Evolutionary conservation across 768 basidiomycete genomes (phyloP), one percentile per base, ranked within the genome.

Genomic region (Termitomyces sp.): DNA sequence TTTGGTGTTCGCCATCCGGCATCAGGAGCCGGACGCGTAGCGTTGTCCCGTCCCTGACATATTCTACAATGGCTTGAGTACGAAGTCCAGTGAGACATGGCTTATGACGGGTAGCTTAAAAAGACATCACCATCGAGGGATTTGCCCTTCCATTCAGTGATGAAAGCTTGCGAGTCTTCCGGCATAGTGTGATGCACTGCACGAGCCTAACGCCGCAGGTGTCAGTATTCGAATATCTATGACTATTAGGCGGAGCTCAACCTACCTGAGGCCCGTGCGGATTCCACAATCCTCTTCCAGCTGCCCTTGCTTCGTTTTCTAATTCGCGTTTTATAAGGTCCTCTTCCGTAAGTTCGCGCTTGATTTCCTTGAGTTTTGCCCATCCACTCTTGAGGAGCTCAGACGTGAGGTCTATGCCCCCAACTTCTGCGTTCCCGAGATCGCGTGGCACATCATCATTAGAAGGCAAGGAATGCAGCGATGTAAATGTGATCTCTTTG

Each of bases 111-210:
- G 45, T 30, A 37, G 3, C 6, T 55, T 42, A n/a, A 35, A 52
- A 19, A 21, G 16, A 32, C 63, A 51, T 57, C 71, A 91, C 92
- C 94, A 66, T 97, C 94, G 54, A 99, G 74, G 5, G 83, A 73
- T 68, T 91, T 89, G n/a, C 89, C 93, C 70, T 95, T 97, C 86
- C 92, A 89, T 69, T 96, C 88, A 14, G 81, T 77, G 10, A 99
- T 82, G 72, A 98, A 98, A 5, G 84, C 86, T 64, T 89, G 88
- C 2, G 94, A 87, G 67, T 98, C 94, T 23, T 77, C 69, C 3
- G 96, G 96, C 95, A 97, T 96, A 34, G 83, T 81, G 70, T 94
- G 84, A 65, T 89, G 79, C 2, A 97, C 88, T 14, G 73, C 72
- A 54, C 86, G 84, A 50, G 89, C 79, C 89, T 94, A 62, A 39